Evolutionary conservation across 2,329 filamentous ascomycete species (phyloP).

Genomic region (Davidsoniella virescens): DNA sequence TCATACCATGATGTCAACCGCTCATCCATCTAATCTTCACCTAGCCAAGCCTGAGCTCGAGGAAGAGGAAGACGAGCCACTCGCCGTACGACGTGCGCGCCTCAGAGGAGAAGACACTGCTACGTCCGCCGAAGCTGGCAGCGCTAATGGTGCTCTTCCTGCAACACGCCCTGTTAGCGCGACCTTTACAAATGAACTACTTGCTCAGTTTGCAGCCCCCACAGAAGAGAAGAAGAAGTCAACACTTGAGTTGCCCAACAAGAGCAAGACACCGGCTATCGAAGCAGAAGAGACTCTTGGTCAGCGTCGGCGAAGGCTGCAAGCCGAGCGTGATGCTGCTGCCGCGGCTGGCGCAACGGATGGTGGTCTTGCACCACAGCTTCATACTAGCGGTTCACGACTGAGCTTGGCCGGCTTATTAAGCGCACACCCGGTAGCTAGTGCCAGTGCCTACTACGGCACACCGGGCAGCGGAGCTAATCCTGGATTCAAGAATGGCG

Average conservation of each 20-base stretch:
- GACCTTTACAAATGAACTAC: constrained; percentile 52
- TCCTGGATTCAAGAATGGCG: constrained; percentile 31
- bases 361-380: constrained; percentile 15
- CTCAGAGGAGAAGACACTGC: constrained; percentile 16
- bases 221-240: constrained; percentile 20
- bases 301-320: constrained; percentile 57
- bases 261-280: constrained; percentile 19
- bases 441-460: constrained; percentile 9
- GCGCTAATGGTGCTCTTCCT: constrained; percentile 24
- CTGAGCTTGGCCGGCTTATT: constrained; percentile 46
- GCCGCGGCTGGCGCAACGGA: constrained; percentile 32
- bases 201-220: constrained; percentile 38
- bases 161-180: constrained; percentile 42
- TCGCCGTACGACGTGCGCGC: constrained; percentile 5
- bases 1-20: constrained; percentile 17
- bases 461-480: constrained; percentile 20
- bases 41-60: constrained; percentile 24
- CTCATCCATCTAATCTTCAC: constrained; percentile 23
- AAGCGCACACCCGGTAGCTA: constrained; percentile 26
- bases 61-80: constrained; percentile 35
- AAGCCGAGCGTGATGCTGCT: constrained; percentile 50
- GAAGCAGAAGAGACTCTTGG: constrained; percentile 64
- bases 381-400: constrained; percentile 17
- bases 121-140: background rate
- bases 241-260: constrained; percentile 21